Evolutionary conservation across 2,329 filamentous ascomycete species (phyloP).

Genomic region (Sporothrix humicola): DNA sequence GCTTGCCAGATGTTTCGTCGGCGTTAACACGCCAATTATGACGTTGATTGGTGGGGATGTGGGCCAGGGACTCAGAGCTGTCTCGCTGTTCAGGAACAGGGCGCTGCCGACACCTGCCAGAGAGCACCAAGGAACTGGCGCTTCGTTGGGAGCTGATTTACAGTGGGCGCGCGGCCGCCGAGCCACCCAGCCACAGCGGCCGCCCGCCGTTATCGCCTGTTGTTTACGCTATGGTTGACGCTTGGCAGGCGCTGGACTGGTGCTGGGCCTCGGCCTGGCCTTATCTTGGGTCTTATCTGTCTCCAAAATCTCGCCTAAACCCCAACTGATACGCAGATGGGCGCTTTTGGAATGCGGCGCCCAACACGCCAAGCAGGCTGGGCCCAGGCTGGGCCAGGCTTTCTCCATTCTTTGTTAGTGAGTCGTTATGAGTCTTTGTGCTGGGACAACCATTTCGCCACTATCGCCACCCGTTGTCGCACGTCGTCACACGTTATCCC

Average conservation of each 20-base stretch:
- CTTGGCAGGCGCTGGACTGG: neutral
- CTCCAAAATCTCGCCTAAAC: neutral
- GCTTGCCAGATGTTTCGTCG: neutral
- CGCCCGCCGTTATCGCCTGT: neutral
- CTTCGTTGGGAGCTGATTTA: neutral
- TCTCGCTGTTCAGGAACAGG: neutral
- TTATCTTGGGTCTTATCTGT: neutral
- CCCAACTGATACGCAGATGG: neutral
- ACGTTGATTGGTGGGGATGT: neutral
- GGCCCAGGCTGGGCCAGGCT: slow-evolving; percentile 7
- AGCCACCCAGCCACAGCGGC: slow-evolving; percentile 15
- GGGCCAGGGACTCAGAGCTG: neutral
- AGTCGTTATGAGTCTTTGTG: neutral
- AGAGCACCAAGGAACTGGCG: neutral
- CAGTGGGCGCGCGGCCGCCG: neutral
- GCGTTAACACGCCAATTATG: neutral
- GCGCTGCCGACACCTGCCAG: neutral
- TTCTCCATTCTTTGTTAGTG: neutral
- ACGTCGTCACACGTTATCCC: neutral
- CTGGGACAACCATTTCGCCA: slow-evolving; percentile 11
- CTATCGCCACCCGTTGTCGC: slow-evolving; percentile 23
- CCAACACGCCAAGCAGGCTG: slow-evolving; percentile 16
- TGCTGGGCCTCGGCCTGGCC: neutral
- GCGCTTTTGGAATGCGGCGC: slow-evolving; percentile 19
- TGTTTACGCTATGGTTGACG: neutral